phyloP scores from a whole-genome alignment of 768 basidiomycete species.

The Rhizopogon salebrosus region DNA sequence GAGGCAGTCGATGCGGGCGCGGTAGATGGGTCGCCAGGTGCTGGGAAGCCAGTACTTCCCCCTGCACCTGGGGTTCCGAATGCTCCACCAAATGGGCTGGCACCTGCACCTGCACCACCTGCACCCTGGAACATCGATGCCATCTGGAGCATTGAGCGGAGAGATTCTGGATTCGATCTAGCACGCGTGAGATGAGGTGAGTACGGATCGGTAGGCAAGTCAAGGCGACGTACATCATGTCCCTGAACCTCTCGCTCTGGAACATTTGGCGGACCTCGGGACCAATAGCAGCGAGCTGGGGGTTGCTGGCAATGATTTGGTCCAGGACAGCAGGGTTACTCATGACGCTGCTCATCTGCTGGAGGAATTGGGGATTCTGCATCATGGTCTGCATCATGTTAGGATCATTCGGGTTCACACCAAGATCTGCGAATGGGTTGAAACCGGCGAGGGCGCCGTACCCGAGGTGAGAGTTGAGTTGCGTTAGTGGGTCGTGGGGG shows the following conservation, averaged over 20 bases:
- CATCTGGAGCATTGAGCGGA: conserved; percentile 77
- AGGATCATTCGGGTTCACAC: conserved; percentile 87
- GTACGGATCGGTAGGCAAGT: neutral
- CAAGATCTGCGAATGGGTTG: conserved; percentile 91
- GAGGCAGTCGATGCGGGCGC: conserved; percentile 22
- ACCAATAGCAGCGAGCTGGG: conserved; percentile 68
- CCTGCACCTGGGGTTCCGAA: conserved; percentile 11
- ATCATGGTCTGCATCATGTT: conserved; percentile 91
- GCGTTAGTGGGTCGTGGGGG: conserved; percentile 79
- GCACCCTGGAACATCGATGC: conserved; percentile 45
- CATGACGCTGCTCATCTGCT: conserved; percentile 86
- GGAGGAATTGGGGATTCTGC: conserved; percentile 76
- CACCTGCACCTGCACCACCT: conserved; percentile 22
- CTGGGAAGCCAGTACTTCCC: conserved; percentile 44
- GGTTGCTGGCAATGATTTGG: conserved; percentile 77
- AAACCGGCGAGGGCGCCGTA: conserved; percentile 79
- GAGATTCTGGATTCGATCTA: conserved; percentile 71
- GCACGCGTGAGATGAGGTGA: neutral
- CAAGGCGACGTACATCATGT: conserved; percentile 57
- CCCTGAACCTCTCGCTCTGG: conserved; percentile 68
- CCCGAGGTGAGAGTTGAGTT: conserved; percentile 71
- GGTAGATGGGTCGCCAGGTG: conserved; percentile 51
- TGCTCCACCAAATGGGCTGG: conserved; percentile 10
- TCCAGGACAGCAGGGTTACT: conserved; percentile 87
- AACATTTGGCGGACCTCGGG: conserved; percentile 79